These are phyloP conservation scores for Cladorrhinum samala DNA, from an alignment of 495 filamentous ascomycete species.

Conservation along the genomic window DNA sequence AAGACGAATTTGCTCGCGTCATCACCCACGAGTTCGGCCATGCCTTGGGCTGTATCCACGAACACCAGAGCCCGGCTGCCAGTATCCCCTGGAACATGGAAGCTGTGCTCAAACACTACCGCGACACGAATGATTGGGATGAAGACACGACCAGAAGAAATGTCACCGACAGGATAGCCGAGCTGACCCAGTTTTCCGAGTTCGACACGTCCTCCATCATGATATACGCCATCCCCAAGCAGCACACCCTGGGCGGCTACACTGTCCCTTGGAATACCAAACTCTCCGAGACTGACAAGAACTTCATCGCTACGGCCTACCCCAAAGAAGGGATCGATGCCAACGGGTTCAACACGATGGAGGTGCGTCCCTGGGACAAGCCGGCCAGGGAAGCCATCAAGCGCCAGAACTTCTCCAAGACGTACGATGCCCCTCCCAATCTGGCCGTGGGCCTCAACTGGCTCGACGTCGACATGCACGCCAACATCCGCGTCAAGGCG, in stretches of 20 bases:
- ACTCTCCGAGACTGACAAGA: constrained; percentile 8
- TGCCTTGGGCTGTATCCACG: constrained; percentile 7
- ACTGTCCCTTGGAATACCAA: not conserved
- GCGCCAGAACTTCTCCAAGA: constrained; percentile 1
- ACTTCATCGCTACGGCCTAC: constrained; percentile 4
- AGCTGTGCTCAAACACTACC: constrained; percentile 2
- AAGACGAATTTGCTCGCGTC: not conserved
- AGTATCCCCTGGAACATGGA: constrained; percentile 2
- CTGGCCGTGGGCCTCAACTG: not conserved
- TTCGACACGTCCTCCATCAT: constrained; percentile 5
- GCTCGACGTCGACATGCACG: not conserved
- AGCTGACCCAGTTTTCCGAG: constrained; percentile 1
- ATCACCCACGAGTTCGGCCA: constrained; percentile 9
- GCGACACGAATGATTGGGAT: not conserved
- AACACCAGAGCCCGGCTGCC: constrained; percentile 4
- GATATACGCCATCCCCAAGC: not conserved
- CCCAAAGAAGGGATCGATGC: not conserved
- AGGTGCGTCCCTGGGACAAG: not conserved
- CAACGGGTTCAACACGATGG: not conserved
- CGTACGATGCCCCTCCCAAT: not conserved
- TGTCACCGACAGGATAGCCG: not conserved
- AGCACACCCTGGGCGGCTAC: not conserved
- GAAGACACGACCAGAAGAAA: not conserved
- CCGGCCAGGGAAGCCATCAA: not conserved
- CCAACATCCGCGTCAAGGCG: not conserved